Percentiles rank a stretch among this genome's conserved stretches.
phyloP scores from a whole-genome alignment of 148 eudicot species.

The Cornus kousa region DNA sequence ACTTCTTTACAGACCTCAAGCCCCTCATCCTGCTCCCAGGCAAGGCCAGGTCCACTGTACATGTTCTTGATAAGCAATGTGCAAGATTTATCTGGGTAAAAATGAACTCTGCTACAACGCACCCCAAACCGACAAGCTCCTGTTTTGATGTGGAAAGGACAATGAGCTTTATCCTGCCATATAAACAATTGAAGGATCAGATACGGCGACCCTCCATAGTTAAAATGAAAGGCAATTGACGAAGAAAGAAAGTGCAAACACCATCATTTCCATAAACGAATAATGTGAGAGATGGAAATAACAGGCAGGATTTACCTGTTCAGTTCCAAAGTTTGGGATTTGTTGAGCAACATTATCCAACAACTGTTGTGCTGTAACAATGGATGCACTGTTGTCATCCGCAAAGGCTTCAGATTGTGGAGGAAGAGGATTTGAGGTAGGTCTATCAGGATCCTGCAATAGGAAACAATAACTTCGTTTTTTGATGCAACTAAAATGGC shows the following conservation, averaged over 20 bases:
- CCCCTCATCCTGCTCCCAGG: slow-evolving; percentile 98
- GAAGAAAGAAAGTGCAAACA: neutral
- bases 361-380: too few relatives aligned
- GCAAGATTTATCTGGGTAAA: slow-evolving; percentile 88
- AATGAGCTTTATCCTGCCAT: slow-evolving; percentile 96
- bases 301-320: slow-evolving; percentile 53
- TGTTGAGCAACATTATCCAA: slow-evolving; percentile 88
- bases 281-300: neutral
- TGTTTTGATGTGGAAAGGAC: slow-evolving; percentile 96
- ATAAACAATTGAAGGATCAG: slow-evolving; percentile 11
- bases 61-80: slow-evolving; percentile 89
- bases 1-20: slow-evolving; percentile 99
- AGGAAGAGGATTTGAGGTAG: too few relatives aligned
- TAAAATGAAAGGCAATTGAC: neutral
- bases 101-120: slow-evolving; percentile 89
- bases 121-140: slow-evolving; percentile 95
- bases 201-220: neutral
- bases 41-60: slow-evolving; percentile 91
- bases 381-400: too few relatives aligned
- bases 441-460: too few relatives aligned
- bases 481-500: too few relatives aligned
- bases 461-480: too few relatives aligned
- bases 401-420: too few relatives aligned
- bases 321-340: slow-evolving; percentile 96
- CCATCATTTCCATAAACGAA: slow-evolving; percentile 1